These are phyloP conservation scores for Aciculosporium take DNA, from an alignment of 2,329 filamentous ascomycete species.

Conservation along the genomic window DNA sequence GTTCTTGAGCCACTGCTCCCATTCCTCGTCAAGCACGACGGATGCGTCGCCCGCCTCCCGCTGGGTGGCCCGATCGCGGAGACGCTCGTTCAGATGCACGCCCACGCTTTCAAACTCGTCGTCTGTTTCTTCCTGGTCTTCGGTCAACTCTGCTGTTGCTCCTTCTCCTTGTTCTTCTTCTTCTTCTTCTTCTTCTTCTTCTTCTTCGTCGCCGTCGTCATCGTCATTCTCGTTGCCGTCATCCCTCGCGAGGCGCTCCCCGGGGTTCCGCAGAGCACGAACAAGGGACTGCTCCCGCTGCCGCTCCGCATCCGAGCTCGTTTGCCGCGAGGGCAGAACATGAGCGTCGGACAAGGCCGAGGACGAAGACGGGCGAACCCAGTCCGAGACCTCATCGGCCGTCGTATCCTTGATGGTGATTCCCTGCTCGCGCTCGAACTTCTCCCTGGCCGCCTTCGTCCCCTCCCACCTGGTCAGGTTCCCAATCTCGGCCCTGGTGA, in stretches of 20 bases:
- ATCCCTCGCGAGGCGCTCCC: not conserved
- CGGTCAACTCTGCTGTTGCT: not conserved
- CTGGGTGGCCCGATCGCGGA: constrained; percentile 48
- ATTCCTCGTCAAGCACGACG: constrained; percentile 52
- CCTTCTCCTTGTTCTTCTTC: constrained; percentile 17
- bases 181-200: constrained; percentile 17
- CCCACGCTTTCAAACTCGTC: constrained; percentile 39
- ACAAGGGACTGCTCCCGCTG: constrained; percentile 6
- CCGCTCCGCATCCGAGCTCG: constrained; percentile 8
- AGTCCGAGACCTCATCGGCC: constrained; percentile 51
- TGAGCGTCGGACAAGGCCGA: too few relatives aligned
- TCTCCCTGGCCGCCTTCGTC: constrained; percentile 68
- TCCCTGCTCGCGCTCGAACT: constrained; percentile 63
- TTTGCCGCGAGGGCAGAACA: too few relatives aligned
- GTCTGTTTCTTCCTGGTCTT: constrained; percentile 14
- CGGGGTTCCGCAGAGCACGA: constrained; percentile 9
- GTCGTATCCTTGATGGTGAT: constrained; percentile 58
- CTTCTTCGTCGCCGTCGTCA: constrained; percentile 8
- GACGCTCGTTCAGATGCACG: constrained; percentile 46
- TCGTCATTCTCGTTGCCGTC: constrained; percentile 7
- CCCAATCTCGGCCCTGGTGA: constrained; percentile 57
- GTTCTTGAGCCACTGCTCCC: constrained; percentile 63
- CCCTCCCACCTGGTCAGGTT: constrained; percentile 70
- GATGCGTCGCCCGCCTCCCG: constrained; percentile 45
- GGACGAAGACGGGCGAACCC: constrained; percentile 29